Base-by-base conservation (phyloP, 805 yeast genomes). In the Candida corydali region DNA sequence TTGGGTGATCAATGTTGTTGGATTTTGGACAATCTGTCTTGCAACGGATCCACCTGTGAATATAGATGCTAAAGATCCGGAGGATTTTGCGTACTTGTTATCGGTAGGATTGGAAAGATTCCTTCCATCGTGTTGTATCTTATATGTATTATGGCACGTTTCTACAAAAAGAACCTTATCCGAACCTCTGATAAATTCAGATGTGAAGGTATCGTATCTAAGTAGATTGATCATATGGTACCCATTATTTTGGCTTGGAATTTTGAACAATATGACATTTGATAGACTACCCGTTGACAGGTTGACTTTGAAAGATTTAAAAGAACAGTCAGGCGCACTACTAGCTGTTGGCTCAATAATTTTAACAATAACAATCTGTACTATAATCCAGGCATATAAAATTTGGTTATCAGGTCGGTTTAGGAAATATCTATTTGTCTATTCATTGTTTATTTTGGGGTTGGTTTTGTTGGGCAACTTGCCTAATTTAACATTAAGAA, bases 221-320 rank as follows among this genome's bases (percentile, higher is more conserved):
- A 59, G 60, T 37, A 57, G 78, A 30, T 48, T 73, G 1, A 26
- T 77, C 0, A 54, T 76, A 19, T 89, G 95, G 93, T 84, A 83
- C 44, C 83, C 89, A 0, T 65, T 82, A 2, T 83, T 83, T 52
- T 86, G 95, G 94, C 49, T 85, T 3, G 96, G 96, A 1, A 70
- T 85, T 23, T 69, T 88, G 50, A 88, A 89, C 56, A 89, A 87
- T 58, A 72, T 86, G 49, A 86, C 95, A 0, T 87, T 91, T 61
- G 98, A 88, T 52, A 65, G 89, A 42, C 60, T 91, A 8, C 96
- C 97, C 0, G 80, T 89, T 8, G 98, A 91, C 54, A 67, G 98
- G 38, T 65, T 91, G 29, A 85, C 91, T 0, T 49, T 77, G 2
- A 61, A 65, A 8, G 98, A 91, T 54, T 62, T 91, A 19, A 75